Conservation (phyloP, 176 grass and related monocot species). For the Carex cristatella region DNA sequence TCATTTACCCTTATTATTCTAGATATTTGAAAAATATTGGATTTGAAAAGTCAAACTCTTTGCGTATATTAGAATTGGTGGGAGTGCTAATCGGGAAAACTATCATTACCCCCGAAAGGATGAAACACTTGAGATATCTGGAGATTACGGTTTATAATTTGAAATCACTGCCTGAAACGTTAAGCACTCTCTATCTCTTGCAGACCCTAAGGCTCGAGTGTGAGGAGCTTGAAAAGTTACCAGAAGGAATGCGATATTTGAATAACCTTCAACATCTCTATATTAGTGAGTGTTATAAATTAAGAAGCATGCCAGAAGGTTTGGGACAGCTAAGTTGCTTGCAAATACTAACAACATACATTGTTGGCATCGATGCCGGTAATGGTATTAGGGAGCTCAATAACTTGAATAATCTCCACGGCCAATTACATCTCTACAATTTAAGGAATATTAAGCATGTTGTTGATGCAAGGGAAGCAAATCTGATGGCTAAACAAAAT, state of each 20-base stretch:
- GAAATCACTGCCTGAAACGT: no score
- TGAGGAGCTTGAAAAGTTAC: no score
- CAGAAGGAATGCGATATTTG: no score
- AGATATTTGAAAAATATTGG: neutral
- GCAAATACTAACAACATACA: constrained; percentile 15
- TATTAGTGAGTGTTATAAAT: neutral
- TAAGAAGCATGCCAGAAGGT: constrained; percentile 14
- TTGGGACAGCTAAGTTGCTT: constrained; percentile 13
- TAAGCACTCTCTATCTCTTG: no score
- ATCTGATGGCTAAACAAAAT: constrained; percentile 8
- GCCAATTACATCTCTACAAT: neutral
- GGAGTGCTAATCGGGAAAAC: neutral
- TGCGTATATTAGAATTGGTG: neutral
- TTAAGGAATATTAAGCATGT: neutral
- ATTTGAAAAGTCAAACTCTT: constrained; percentile 14
- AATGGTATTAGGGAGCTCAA: constrained; percentile 25
- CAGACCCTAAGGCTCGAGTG: no score
- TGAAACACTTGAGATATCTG: constrained; percentile 24
- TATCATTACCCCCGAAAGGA: neutral
- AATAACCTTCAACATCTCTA: no score
- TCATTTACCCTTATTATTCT: neutral
- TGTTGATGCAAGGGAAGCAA: neutral
- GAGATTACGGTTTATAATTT: neutral
- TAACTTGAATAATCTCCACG: constrained; percentile 16
- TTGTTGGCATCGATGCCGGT: neutral